These are phyloP conservation scores for Lipomyces kockii DNA, from an alignment of 805 yeast genomes.

Conservation along the genomic window DNA sequence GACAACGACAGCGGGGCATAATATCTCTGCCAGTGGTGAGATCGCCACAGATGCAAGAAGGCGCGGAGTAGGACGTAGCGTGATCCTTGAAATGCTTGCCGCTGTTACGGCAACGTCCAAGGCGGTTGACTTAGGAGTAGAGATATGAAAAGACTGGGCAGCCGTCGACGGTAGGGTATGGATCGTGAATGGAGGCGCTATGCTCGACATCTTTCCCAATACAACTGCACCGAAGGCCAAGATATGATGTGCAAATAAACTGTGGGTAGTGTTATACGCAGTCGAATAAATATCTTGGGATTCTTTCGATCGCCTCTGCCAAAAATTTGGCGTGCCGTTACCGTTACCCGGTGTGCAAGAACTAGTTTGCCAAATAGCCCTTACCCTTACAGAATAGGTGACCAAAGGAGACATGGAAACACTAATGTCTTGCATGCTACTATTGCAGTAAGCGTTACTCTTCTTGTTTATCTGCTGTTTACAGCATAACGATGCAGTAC, in stretches of 20 bases:
- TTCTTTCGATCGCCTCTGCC: too few relatives aligned
- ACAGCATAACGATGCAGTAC: too few relatives aligned
- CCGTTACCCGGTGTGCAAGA: neutral
- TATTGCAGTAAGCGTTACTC: too few relatives aligned
- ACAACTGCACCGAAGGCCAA: neutral
- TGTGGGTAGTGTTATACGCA: neutral
- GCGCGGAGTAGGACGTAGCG: slow-evolving; percentile 32
- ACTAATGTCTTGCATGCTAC: too few relatives aligned
- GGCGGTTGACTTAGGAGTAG: slow-evolving; percentile 24
- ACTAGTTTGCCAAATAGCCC: too few relatives aligned
- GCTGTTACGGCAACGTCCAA: slow-evolving; percentile 29
- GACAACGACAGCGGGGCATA: slow-evolving; percentile 29
- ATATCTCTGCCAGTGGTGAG: slow-evolving; percentile 32
- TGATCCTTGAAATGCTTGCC: slow-evolving; percentile 26
- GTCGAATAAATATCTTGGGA: too few relatives aligned
- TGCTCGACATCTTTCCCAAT: slow-evolving; percentile 18
- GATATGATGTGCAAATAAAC: neutral
- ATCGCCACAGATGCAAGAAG: slow-evolving; percentile 30
- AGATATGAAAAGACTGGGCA: slow-evolving; percentile 18
- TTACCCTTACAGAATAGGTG: too few relatives aligned
- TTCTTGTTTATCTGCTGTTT: too few relatives aligned
- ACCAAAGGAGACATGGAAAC: neutral
- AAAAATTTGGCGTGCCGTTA: too few relatives aligned
- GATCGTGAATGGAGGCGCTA: slow-evolving; percentile 28
- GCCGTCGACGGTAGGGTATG: slow-evolving; percentile 16